A percentile compares a stretch with the other conserved stretches of the same genome.
These are phyloP conservation scores for Diaporthe sp. DNA, from an alignment of 2,329 filamentous ascomycete species.

Conservation along the genomic window DNA sequence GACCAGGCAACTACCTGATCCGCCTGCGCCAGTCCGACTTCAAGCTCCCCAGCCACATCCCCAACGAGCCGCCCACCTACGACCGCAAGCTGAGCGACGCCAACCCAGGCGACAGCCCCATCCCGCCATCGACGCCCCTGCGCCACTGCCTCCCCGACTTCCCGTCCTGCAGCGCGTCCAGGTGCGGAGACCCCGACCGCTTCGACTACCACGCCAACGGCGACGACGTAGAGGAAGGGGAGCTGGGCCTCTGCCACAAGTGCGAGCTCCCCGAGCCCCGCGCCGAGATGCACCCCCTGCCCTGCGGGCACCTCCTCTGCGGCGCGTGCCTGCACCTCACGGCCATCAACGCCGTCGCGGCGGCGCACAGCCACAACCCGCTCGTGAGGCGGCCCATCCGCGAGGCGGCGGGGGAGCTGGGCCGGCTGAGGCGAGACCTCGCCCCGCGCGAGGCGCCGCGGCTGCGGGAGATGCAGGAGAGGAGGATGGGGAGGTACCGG, in stretches of 20 bases:
- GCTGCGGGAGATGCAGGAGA: background rate
- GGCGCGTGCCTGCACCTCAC: rapidly evolving
- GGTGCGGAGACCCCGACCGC: background rate
- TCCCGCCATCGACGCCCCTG: background rate
- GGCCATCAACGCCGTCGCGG: rapidly evolving
- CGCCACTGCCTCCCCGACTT: background rate
- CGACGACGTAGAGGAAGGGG: background rate
- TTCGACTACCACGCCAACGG: background rate
- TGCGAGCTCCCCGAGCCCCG: background rate
- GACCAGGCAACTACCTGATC: background rate
- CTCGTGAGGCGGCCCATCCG: background rate
- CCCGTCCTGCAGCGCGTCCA: background rate
- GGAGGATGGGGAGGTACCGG: background rate
- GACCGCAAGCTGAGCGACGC: background rate
- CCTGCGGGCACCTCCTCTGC: background rate
- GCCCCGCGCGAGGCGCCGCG: background rate
- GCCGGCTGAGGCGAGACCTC: background rate
- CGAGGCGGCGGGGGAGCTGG: background rate
- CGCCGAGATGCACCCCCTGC: background rate
- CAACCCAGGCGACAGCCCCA: background rate
- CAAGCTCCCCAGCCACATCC: background rate
- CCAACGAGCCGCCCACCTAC: background rate
- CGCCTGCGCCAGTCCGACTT: background rate
- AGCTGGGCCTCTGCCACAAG: background rate
- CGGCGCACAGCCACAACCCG: background rate